Evolutionary conservation across 2,329 filamentous ascomycete species (phyloP).

Genomic region (Alternaria conjuncta): DNA sequence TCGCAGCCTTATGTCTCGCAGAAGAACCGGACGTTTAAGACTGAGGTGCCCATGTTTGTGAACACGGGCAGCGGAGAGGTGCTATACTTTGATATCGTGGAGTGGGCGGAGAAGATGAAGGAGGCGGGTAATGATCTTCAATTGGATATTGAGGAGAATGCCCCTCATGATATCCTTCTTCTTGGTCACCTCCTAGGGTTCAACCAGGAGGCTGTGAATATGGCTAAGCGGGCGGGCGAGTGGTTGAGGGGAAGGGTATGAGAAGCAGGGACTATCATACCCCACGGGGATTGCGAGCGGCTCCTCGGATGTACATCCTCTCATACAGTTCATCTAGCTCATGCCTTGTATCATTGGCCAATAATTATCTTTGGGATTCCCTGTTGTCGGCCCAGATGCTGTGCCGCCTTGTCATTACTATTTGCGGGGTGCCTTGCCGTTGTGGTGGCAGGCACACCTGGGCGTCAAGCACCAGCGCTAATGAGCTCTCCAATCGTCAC

Average conservation of each 20-base stretch:
- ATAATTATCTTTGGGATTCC: too few relatives aligned
- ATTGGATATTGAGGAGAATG: constrained; percentile 50
- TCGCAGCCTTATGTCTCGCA: constrained; percentile 49
- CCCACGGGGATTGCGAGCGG: too few relatives aligned
- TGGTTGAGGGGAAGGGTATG: constrained; percentile 31
- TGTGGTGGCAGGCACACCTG: neutral
- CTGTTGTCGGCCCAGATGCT: too few relatives aligned
- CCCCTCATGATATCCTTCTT: constrained; percentile 57
- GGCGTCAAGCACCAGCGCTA: neutral
- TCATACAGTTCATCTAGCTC: too few relatives aligned
- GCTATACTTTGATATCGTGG: constrained; percentile 49
- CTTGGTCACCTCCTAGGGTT: constrained; percentile 53
- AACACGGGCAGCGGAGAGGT: constrained; percentile 52
- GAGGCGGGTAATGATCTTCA: constrained; percentile 51
- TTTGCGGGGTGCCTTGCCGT: neutral
- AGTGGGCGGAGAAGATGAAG: constrained; percentile 49
- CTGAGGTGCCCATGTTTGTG: constrained; percentile 51
- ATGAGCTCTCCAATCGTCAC: neutral
- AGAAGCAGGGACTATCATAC: too few relatives aligned
- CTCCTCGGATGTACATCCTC: too few relatives aligned
- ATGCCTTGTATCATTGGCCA: too few relatives aligned
- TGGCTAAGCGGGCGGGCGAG: constrained; percentile 48
- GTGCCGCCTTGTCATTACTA: too few relatives aligned
- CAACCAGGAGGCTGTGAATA: constrained; percentile 44
- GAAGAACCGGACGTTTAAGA: constrained; percentile 49